A percentile compares a stretch with the other conserved stretches of the same genome.
Evolutionary conservation across 2,329 filamentous ascomycete species (phyloP).

Genomic region (Xylariomycetidae sp.): DNA sequence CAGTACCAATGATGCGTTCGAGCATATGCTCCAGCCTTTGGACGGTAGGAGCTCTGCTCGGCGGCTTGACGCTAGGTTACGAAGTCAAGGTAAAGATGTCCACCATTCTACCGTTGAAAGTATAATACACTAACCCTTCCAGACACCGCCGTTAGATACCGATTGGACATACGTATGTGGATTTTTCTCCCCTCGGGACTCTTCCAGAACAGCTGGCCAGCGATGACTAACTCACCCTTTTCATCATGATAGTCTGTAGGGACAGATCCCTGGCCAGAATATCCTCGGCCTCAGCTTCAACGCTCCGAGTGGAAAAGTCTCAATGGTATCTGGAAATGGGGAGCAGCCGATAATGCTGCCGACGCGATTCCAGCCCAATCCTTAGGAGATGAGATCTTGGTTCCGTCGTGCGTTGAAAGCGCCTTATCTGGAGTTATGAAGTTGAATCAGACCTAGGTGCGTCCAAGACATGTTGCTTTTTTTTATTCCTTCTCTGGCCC

Average conservation of each 20-base stretch:
- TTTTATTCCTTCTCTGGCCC: too few relatives aligned
- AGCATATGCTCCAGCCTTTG: not conserved
- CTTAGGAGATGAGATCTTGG: constrained; percentile 35
- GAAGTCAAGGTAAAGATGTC: constrained; percentile 1
- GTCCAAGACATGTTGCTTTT: too few relatives aligned
- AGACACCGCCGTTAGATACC: constrained; percentile 13
- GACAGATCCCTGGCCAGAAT: constrained; percentile 51
- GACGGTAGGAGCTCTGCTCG: not conserved
- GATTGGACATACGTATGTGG: constrained; percentile 13
- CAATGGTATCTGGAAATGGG: constrained; percentile 56
- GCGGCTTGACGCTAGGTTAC: not conserved
- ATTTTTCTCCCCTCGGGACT: too few relatives aligned
- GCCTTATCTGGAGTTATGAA: constrained; percentile 45
- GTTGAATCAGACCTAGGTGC: constrained; percentile 33
- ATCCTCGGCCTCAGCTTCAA: constrained; percentile 53
- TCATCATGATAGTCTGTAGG: too few relatives aligned
- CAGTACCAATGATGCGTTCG: too few relatives aligned
- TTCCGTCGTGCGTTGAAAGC: constrained; percentile 41
- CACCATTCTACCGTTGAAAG: not conserved
- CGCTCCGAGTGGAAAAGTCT: constrained; percentile 51
- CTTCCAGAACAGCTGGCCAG: too few relatives aligned
- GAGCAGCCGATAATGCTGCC: constrained; percentile 24
- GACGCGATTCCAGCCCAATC: constrained; percentile 17
- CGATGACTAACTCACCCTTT: too few relatives aligned
- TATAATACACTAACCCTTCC: constrained; percentile 3